These are phyloP conservation scores for Kluyveromyces lactis DNA, from an alignment of 805 yeast species.

Conservation along the genomic window DNA sequence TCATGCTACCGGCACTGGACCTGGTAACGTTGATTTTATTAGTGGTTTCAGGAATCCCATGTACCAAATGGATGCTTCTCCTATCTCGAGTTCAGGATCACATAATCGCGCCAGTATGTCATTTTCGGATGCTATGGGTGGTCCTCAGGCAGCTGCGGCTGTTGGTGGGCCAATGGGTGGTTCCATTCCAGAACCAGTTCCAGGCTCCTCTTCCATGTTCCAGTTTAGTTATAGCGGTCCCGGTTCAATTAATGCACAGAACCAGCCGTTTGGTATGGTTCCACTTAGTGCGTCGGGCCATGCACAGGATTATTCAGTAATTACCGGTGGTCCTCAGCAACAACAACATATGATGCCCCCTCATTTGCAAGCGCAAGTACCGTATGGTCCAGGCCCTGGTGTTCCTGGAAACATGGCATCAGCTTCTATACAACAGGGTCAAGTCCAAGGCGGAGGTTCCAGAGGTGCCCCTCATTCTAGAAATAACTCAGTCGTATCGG, in stretches of 20 bases:
- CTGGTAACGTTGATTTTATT: slow-evolving; percentile 18
- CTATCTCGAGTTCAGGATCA: background rate
- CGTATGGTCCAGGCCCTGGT: background rate
- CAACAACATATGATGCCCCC: background rate
- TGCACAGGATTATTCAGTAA: background rate
- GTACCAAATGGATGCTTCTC: slow-evolving; percentile 2
- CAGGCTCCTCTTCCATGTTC: slow-evolving; percentile 2
- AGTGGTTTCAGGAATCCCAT: slow-evolving; percentile 16
- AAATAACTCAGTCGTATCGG: slow-evolving; percentile 1
- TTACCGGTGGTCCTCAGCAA: background rate
- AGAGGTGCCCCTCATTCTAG: slow-evolving; percentile 1
- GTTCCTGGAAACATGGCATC: background rate
- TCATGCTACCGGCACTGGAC: too few species aligned
- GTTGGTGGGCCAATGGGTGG: too few species aligned
- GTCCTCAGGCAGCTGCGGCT: background rate
- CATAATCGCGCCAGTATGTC: background rate
- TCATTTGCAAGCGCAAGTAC: slow-evolving; percentile 2
- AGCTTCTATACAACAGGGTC: background rate
- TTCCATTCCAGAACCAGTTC: background rate
- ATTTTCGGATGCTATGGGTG: background rate
- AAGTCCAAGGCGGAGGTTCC: background rate
- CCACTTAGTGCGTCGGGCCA: slow-evolving; percentile 1
- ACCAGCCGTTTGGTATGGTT: slow-evolving; percentile 4
- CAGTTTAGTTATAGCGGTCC: background rate
- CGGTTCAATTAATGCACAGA: background rate